These are phyloP conservation scores for Aspergillus arachidicola DNA, from an alignment of 2,329 filamentous ascomycete genomes.

Conservation along the genomic window DNA sequence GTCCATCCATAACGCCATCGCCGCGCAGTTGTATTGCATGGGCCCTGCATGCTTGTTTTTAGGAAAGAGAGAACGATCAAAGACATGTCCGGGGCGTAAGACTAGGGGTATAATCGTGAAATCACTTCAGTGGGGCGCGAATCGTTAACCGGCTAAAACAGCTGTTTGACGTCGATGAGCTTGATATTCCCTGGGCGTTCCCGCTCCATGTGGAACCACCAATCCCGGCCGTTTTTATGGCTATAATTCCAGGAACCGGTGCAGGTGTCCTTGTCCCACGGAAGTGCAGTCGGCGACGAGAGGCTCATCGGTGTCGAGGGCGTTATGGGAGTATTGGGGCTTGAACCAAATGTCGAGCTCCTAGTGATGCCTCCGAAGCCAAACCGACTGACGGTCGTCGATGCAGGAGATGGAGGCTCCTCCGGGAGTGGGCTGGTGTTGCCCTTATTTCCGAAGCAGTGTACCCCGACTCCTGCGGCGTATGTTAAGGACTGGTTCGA, in stretches of 20 bases:
- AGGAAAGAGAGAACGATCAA: not conserved
- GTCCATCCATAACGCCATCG: not conserved
- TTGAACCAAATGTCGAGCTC: conserved; percentile 33
- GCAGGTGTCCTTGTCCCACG: conserved; percentile 47
- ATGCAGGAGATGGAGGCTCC: conserved; percentile 35
- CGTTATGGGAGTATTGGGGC: conserved; percentile 34
- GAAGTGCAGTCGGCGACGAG: conserved; percentile 29
- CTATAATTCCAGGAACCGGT: conserved; percentile 47
- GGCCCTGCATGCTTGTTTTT: not conserved
- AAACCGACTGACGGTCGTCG: conserved; percentile 35
- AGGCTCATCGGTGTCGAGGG: conserved; percentile 36
- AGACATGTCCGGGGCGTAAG: not conserved
- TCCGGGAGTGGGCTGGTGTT: conserved; percentile 28
- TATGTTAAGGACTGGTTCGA: conserved; percentile 44
- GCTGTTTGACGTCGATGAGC: conserved; percentile 34
- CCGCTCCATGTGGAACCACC: conserved; percentile 50
- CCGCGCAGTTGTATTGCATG: not conserved
- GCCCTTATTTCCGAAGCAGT: conserved; percentile 34
- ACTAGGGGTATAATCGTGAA: not conserved
- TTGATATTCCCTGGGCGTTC: conserved; percentile 40
- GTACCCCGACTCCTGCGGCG: conserved; percentile 35
- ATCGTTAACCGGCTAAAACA: conserved; percentile 31
- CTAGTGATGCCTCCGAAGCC: conserved; percentile 39
- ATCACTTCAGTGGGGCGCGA: not conserved
- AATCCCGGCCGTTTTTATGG: conserved; percentile 44